Base-by-base conservation (phyloP, 768 basidiomycete genomes). In the Clitopilus hobsonii region DNA sequence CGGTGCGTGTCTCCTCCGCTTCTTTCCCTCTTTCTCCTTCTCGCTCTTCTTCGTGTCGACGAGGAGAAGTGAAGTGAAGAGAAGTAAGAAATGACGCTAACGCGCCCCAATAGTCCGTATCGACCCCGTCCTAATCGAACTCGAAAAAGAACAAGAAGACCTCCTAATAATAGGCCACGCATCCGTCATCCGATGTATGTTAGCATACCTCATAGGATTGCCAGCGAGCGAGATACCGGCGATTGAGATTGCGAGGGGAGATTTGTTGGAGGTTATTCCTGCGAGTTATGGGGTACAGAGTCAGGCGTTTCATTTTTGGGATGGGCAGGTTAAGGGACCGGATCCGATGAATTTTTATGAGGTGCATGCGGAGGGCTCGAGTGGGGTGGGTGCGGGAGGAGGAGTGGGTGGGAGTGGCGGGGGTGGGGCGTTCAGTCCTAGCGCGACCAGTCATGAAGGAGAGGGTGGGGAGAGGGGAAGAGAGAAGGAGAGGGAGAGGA, bases 191-290 rank as follows among this genome's bases (percentile, higher is more conserved):
- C 86, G 97, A 16, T 99, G 97, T 73, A 78, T 99, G 55, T 82
- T 98, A 45, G 88, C 94, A 2, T 94, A 94, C 69, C 85, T 94
- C 62, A 93, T 94, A 60, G 97, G 97, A 5, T 77, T 98, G 2
- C 93, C 94, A 5, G 93, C 96, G 0, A 88, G 89, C 24, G 97
- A 99, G 67, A 97, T 99, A 45, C 97, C 97, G 0, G 95, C 94
- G 1, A 96, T 98, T 53, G 96, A 98, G 70, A 88, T 99, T 61
- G 92, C 96, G 30, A 83, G 97, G 11, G 97, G 97, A 0, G 97
- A 99, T 66, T 74, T 98, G n/a, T 80, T 98, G 32, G 97, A 99
- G 69, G 89, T 94, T 49, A 83, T 91, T 0, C 91, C 91, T 1
- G 87, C 91, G 8, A 90, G 88, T 5, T 93, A 93, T 60, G 94